These are phyloP conservation scores for Colletotrichum salicis DNA, from an alignment of 2,329 filamentous ascomycete genomes.

Conservation along the genomic window DNA sequence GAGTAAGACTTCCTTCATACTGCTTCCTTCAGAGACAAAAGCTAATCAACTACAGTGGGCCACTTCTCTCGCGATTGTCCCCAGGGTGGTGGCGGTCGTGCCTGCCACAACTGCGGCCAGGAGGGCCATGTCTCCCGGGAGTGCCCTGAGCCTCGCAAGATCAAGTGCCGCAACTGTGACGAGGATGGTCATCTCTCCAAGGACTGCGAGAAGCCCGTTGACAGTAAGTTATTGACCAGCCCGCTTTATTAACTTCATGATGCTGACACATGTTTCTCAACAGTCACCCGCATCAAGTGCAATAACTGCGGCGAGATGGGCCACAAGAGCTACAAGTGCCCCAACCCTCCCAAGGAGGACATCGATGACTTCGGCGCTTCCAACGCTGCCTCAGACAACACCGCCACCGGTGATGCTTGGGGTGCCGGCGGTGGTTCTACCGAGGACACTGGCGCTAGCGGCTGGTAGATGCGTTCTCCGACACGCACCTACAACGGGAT, in stretches of 20 bases:
- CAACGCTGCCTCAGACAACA: constrained; percentile 16
- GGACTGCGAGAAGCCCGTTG: constrained; percentile 70
- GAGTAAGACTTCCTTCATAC: constrained; percentile 55
- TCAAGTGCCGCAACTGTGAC: constrained; percentile 71
- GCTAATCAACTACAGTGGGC: constrained; percentile 54
- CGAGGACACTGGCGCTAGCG: constrained; percentile 13
- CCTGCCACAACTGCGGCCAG: constrained; percentile 71
- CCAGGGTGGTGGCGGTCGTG: constrained; percentile 64
- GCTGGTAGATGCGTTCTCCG: constrained; percentile 23
- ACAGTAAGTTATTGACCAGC: constrained; percentile 53
- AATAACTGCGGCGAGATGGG: constrained; percentile 64
- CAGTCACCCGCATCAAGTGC: constrained; percentile 67
- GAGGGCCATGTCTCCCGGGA: constrained; percentile 68
- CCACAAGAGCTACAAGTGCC: constrained; percentile 54
- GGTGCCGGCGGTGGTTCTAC: neutral
- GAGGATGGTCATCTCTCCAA: constrained; percentile 69
- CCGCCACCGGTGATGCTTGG: constrained; percentile 20
- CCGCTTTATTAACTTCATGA: neutral
- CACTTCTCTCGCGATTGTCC: constrained; percentile 76
- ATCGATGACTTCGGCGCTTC: constrained; percentile 34
- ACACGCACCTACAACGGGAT: neutral
- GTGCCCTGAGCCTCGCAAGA: constrained; percentile 58
- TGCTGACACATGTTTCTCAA: constrained; percentile 38
- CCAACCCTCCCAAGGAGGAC: constrained; percentile 44
- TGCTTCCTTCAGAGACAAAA: neutral